Conservation (phyloP, 1,284 basidiomycete species). For the Rhodotorula sp. region DNA sequence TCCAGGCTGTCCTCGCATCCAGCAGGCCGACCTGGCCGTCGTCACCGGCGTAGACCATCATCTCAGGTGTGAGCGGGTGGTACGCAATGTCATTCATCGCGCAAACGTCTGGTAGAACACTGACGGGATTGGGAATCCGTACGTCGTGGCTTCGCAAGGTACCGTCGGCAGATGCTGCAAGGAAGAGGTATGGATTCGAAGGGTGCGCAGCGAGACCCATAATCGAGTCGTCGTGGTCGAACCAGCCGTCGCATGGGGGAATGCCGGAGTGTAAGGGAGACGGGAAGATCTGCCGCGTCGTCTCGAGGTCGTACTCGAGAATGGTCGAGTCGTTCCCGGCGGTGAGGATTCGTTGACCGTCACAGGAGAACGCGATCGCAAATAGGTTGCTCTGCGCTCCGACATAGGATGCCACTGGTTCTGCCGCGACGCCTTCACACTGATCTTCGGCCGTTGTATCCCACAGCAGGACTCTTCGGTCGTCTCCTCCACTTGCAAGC, state of each 20-base stretch:
- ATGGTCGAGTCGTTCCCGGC: slow-evolving; percentile 63
- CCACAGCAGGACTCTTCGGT: slow-evolving; percentile 50
- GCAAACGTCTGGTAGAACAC: slow-evolving; percentile 10
- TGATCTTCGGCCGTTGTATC: slow-evolving; percentile 10
- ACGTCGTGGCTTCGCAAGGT: slow-evolving; percentile 50
- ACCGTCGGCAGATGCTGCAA: slow-evolving; percentile 71
- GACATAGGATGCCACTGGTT: slow-evolving; percentile 63
- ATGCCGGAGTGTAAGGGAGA: neutral
- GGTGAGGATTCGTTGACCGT: slow-evolving; percentile 63
- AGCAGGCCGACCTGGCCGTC: slow-evolving; percentile 62
- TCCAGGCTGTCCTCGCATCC: slow-evolving; percentile 72
- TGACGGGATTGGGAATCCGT: slow-evolving; percentile 4
- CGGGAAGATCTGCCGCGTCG: neutral
- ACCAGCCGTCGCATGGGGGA: slow-evolving; percentile 13
- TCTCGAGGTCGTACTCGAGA: slow-evolving; percentile 45
- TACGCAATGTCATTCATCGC: slow-evolving; percentile 56
- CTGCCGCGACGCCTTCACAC: slow-evolving; percentile 41
- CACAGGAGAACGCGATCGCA: slow-evolving; percentile 64
- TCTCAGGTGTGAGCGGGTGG: slow-evolving; percentile 62
- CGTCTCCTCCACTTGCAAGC: slow-evolving; percentile 73
- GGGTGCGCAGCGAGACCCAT: slow-evolving; percentile 48
- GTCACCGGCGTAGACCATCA: slow-evolving; percentile 65
- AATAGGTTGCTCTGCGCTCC: slow-evolving; percentile 72
- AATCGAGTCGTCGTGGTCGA: slow-evolving; percentile 35
- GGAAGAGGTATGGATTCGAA: slow-evolving; percentile 62